These are phyloP conservation scores for Paramecium octaurelia DNA, from an alignment of 73 alveolate species.

Conservation along the genomic window DNA sequence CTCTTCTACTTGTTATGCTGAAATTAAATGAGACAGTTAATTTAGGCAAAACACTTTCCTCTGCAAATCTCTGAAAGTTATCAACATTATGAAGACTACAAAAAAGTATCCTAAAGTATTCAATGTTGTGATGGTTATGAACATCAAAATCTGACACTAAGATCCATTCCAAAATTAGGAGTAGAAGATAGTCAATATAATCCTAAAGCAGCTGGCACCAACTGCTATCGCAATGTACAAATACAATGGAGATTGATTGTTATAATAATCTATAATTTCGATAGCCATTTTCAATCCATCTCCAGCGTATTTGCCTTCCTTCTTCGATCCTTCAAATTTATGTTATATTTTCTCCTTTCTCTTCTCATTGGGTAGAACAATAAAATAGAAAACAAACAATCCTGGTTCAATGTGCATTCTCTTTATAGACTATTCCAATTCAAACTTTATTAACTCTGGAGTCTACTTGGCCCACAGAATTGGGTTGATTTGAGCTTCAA, in stretches of 20 bases:
- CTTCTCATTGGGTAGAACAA: background rate
- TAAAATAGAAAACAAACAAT: background rate
- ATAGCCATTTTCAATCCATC: background rate
- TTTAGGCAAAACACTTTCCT: conserved; percentile 36
- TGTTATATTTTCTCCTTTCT: background rate
- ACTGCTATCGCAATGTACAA: background rate
- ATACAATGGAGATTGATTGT: background rate
- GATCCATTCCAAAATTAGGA: background rate
- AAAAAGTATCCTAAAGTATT: background rate
- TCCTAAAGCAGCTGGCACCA: background rate
- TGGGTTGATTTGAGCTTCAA: background rate
- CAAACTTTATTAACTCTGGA: background rate
- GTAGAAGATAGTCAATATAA: background rate
- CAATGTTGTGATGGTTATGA: background rate
- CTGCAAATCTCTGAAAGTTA: background rate
- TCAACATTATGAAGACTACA: background rate
- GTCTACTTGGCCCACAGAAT: background rate
- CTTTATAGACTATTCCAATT: background rate
- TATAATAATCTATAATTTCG: background rate
- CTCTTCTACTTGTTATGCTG: conserved; percentile 58
- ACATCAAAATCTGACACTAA: background rate
- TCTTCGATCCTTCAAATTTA: background rate
- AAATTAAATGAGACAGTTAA: conserved; percentile 36
- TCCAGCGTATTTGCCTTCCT: background rate
- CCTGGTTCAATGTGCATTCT: background rate